Evolutionary conservation across 2,329 filamentous ascomycete species (phyloP), one percentile per base, ranked within the genome.

Genomic region (Alternaria sp.): DNA sequence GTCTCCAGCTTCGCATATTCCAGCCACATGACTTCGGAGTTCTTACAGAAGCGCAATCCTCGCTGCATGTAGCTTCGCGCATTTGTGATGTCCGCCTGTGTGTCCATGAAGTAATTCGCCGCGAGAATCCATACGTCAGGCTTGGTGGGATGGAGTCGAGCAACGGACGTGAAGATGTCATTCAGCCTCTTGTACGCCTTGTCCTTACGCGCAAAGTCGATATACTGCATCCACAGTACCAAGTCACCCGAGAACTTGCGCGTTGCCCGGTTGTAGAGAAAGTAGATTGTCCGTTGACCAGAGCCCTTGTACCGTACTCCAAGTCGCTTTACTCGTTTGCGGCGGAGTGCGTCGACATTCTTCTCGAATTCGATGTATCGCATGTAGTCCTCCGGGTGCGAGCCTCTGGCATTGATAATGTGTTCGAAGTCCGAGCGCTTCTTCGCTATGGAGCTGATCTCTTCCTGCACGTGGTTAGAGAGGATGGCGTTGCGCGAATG

Each of bases 401-500:
- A 74, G 48, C 93, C 92, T 24, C 92, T 88, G 3, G 92, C 89
- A 61, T 97, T 91, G 67, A 98, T 86, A 57, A 88, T 90, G 80
- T 97, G 94, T 78, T 99, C 95, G 76, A 93, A 96, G 70, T 96
- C 91, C 72, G 92, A 96, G 69, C 95, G 89, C 78, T 95, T 97
- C 74, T 89, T 89, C 51, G 96, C 90, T 65, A 99, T 93, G 44
- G 90, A 89, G 62, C 87, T 86, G 75, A 99, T 97, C 65, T 99
- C 94, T 66, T 96, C 91, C 88, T 95, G 42, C 39, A 11, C 2
- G 23, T 7, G 21, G 48, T 67, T 53, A 65, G 65, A 42, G 37
- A 29, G 21, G n/a, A 26, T 42, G 48, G 24, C 13, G 7, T 44
- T 52, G 45, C 28, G 50, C 46, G 29, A 24, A 42, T 6, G 39